Conservation (phyloP, 495 filamentous ascomycete species). For the Penicillium roqueforti region DNA sequence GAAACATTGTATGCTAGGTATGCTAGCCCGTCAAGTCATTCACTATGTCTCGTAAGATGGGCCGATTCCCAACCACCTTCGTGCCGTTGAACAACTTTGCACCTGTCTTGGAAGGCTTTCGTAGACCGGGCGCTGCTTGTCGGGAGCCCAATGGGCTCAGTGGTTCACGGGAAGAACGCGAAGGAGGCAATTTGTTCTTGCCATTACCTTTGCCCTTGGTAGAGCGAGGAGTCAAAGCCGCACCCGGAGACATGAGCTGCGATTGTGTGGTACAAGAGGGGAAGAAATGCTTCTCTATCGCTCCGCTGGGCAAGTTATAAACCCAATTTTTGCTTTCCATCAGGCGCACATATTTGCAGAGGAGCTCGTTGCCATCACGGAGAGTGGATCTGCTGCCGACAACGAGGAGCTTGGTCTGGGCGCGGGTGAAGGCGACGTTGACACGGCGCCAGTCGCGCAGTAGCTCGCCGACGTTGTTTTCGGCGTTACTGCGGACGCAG, state of each 20-base stretch:
- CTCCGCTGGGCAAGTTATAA: conserved; percentile 60
- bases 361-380: conserved; percentile 64
- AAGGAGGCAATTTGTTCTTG: conserved; percentile 6
- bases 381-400: conserved; percentile 77
- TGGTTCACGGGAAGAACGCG: conserved; percentile 24
- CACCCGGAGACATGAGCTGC: conserved; percentile 16
- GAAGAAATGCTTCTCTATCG: conserved; percentile 65
- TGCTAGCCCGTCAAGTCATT: conserved; percentile 44
- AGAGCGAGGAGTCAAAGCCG: conserved; percentile 1
- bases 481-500: conserved; percentile 81
- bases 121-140: conserved; percentile 20
- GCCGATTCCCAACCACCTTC: conserved; percentile 38
- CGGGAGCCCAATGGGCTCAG: conserved; percentile 35
- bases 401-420: conserved; percentile 83
- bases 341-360: conserved; percentile 67
- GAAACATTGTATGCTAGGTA: conserved; percentile 7
- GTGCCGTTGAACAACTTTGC: conserved; percentile 34
- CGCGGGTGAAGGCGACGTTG: conserved; percentile 92
- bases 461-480: conserved; percentile 76
- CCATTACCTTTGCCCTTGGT: not conserved
- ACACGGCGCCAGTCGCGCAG: conserved; percentile 88
- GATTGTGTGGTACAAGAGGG: conserved; percentile 32
- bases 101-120: conserved; percentile 38
- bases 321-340: conserved; percentile 73
- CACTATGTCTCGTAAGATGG: conserved; percentile 51